Evolutionary conservation across 768 basidiomycete species (phyloP).

Genomic region (Suillus plorans): DNA sequence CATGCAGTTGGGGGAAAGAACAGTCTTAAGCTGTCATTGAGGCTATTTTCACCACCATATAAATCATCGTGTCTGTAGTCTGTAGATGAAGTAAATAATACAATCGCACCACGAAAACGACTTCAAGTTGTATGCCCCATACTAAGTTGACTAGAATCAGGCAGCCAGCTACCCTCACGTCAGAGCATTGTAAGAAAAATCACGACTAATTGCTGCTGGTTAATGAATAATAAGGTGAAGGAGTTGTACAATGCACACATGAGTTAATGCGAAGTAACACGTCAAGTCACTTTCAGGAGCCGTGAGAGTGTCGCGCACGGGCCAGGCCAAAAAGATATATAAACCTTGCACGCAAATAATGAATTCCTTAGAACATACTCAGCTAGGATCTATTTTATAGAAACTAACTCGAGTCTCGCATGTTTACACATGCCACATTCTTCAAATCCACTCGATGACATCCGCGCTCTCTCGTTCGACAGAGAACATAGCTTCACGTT

Average conservation of each 20-base stretch:
- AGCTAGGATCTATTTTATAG: conserved; percentile 40
- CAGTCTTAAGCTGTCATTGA: background rate
- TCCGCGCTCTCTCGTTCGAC: conserved; percentile 36
- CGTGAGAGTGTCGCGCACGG: conserved; percentile 25
- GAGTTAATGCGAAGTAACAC: background rate
- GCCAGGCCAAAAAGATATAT: conserved; percentile 27
- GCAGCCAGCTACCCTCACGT: background rate
- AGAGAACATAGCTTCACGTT: conserved; percentile 34
- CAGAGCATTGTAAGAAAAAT: background rate
- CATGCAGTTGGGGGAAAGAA: background rate
- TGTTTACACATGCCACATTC: conserved; percentile 44
- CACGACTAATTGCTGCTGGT: conserved; percentile 1
- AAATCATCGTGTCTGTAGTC: too few relatives aligned
- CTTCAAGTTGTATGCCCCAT: background rate
- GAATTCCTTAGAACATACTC: conserved; percentile 43
- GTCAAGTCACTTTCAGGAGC: background rate
- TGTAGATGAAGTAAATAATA: background rate
- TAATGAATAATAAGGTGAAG: background rate
- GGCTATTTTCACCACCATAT: background rate
- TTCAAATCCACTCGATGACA: conserved; percentile 42
- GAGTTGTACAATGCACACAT: too few relatives aligned
- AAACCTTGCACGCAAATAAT: background rate
- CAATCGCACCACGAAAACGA: background rate
- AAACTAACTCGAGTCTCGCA: conserved; percentile 47
- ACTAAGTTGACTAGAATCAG: background rate